Base-by-base conservation (phyloP, 495 filamentous ascomycete genomes). In the Penicillium canescens region DNA sequence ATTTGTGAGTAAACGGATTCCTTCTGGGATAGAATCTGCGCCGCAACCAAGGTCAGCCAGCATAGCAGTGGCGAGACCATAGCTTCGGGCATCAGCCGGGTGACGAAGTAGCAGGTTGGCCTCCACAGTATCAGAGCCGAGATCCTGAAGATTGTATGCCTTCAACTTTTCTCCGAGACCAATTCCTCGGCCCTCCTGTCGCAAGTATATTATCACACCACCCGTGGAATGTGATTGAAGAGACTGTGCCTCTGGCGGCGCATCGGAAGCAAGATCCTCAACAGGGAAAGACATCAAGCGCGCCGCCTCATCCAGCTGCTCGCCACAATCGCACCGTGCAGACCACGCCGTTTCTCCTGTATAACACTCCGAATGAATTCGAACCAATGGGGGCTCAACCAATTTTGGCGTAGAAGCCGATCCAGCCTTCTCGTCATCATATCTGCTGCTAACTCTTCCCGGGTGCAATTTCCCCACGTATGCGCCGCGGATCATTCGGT, bases 271-370 rank as follows among this genome's bases (percentile, higher is more conserved):
- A 24, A 71, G 44, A 4, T 75, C 66, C 12, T 72, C 59, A n/a
- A 73, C 68, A 4, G 82, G 81, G n/a, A 96, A 72, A 6, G 90
- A 90, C 94, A 99, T 98, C 7, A 98, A 72, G 13, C 94, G 79
- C 2, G 93, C 94, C 3, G 95, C 94, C 73, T 99, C 94, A 64
- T 99, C 94, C 2, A 99, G 77, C 68, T 99, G 94, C 70, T 98
- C 95, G 24, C 94, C 94, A 67, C 94, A 99, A 70, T 99, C 94
- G 69, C 94, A 99, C 5, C 94, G 84, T 21, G 95, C 93, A 1
- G 90, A 96, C 94, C 94, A 98, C 0, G 93, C 93, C 0, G 93
- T 98, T 75, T 99, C 94, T 12, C 94, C 94, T 0, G 94, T 99
- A 69, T 99, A 99, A 76, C 94, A 99, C 68, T 99, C 94, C 7